Evolutionary conservation across 2,329 filamentous ascomycete species (phyloP), one percentile per base, ranked within the genome.

Genomic region (Aquanectria penicillioides): DNA sequence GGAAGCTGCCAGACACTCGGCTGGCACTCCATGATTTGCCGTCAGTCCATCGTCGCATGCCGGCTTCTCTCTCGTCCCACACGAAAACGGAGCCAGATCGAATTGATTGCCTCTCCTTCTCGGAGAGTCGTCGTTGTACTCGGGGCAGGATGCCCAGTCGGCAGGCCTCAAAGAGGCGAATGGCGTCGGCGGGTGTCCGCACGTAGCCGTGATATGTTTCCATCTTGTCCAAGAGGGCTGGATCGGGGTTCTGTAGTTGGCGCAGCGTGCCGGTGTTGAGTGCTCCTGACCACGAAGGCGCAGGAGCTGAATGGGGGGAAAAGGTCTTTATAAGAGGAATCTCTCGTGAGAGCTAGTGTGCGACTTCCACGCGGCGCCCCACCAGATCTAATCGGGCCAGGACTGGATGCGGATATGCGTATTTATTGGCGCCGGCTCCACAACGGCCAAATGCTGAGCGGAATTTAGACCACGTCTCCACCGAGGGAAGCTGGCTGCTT

Each of bases 1-100:
- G 78, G 75, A 99, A 99, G 80, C 95, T 98, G 48, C 95, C 95
- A 0, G 94, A 98, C 1, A 99, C 95, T 62, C 95, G 88, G 78
- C 94, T 98, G 28, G 95, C 95, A 73, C 94, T 98, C 95, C 95
- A 99, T 29, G 94, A 98, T 77, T 99, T 99, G 55, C 95, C 95
- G 70, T 99, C 95, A 1, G 95, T 99, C 95, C 95, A 99, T 76
- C 95, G 85, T 71, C 95, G 86, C 95, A 99, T 99, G 66, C 95
- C 95, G 10, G 95, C 95, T 81, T 99, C 95, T 69, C 94, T 85
- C 81, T 99, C 95, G 76, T 99, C 95, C 95, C 95, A 99, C n/a
- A 99, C 95, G 71, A 98, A 99, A 4, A 99, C 94, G 0, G 95
- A 99, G 37, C 95, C 95, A 1, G 94, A 97, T 72, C 93, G 90